Evolutionary conservation across 192 early-diverging fungal genomes (phyloP).

Genomic region (Spizellomyces sp.): DNA sequence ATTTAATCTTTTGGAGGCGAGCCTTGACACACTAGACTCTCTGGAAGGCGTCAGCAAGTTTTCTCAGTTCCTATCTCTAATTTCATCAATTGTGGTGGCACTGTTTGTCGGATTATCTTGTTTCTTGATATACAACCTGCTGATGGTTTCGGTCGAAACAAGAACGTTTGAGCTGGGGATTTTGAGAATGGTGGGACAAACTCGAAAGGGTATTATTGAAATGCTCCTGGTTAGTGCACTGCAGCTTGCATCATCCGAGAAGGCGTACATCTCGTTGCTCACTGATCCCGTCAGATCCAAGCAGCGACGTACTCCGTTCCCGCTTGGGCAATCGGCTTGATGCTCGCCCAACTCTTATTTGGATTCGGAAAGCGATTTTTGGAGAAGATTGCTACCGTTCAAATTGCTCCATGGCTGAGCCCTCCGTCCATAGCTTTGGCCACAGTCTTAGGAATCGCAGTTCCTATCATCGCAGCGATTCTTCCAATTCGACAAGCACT

Average conservation of each 20-base stretch:
- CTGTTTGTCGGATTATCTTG: constrained; percentile 31
- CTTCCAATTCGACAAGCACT: constrained; percentile 27
- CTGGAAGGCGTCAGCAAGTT: constrained; percentile 16
- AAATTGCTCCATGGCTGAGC: constrained; percentile 7
- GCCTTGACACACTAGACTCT: constrained; percentile 3
- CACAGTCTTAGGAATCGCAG: constrained; percentile 23
- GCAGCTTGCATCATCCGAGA: too few species aligned
- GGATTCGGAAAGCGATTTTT: constrained; percentile 12
- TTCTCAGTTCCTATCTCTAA: constrained; percentile 34
- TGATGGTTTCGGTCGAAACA: constrained; percentile 44
- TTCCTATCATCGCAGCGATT: constrained; percentile 30
- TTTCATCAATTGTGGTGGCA: constrained; percentile 33
- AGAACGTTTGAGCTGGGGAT: constrained; percentile 37
- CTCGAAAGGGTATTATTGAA: constrained; percentile 12
- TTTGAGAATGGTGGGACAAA: constrained; percentile 38
- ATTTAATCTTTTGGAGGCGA: constrained; percentile 4
- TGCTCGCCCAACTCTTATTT: constrained; percentile 18
- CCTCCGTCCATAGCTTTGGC: constrained; percentile 1
- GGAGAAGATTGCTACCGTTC: constrained; percentile 23
- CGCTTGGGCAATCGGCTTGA: constrained; percentile 25
- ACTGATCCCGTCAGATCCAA: constrained; percentile 23
- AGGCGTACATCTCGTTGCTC: not conserved
- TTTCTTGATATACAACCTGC: constrained; percentile 39
- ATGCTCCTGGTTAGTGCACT: constrained; percentile 12
- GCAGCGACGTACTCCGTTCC: constrained; percentile 33